A percentile compares a stretch with the other conserved stretches of the same genome.
Conservation (phyloP, 2,329 filamentous ascomycete genomes). For the Blastomyces parvus region DNA sequence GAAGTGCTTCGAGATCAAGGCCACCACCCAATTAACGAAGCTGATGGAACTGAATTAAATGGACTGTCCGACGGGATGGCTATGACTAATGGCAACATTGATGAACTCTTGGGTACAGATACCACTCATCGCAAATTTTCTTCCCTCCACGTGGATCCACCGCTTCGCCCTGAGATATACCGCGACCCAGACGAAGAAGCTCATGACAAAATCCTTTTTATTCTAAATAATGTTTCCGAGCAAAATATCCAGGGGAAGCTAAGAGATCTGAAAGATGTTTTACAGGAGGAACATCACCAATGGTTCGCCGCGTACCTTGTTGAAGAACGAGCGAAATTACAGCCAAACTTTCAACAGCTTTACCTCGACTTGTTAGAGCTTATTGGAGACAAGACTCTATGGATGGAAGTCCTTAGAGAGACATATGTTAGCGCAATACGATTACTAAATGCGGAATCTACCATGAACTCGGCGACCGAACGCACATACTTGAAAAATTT, state of each 20-base stretch:
- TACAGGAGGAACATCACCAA: constrained; percentile 75
- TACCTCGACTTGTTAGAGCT: constrained; percentile 83
- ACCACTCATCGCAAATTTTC: constrained; percentile 61
- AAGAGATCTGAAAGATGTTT: constrained; percentile 64
- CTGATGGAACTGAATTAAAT: constrained; percentile 34
- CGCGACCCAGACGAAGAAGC: constrained; percentile 76
- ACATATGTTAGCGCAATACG: constrained; percentile 79
- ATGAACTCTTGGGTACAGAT: constrained; percentile 52
- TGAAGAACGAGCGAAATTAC: constrained; percentile 90
- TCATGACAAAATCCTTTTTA: constrained; percentile 90
- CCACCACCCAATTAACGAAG: constrained; percentile 47
- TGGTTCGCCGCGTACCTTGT: constrained; percentile 97
- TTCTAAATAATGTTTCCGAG: constrained; percentile 91
- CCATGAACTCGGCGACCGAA: constrained; percentile 74
- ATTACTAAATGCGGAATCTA: constrained; percentile 82
- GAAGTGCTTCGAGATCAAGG: constrained; percentile 66
- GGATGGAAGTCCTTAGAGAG: constrained; percentile 83
- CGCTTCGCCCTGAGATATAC: constrained; percentile 53
- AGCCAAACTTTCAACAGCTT: constrained; percentile 90
- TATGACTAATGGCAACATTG: constrained; percentile 60
- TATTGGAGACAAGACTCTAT: constrained; percentile 68
- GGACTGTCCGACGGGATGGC: constrained; percentile 37
- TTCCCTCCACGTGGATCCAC: constrained; percentile 66
- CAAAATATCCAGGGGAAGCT: constrained; percentile 79
- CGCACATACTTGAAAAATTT: constrained; percentile 86